Percentiles rank a stretch among this genome's conserved stretches.
Evolutionary conservation across 2,329 filamentous ascomycete genomes (phyloP).

Genomic region (Aquanectria penicillioides): DNA sequence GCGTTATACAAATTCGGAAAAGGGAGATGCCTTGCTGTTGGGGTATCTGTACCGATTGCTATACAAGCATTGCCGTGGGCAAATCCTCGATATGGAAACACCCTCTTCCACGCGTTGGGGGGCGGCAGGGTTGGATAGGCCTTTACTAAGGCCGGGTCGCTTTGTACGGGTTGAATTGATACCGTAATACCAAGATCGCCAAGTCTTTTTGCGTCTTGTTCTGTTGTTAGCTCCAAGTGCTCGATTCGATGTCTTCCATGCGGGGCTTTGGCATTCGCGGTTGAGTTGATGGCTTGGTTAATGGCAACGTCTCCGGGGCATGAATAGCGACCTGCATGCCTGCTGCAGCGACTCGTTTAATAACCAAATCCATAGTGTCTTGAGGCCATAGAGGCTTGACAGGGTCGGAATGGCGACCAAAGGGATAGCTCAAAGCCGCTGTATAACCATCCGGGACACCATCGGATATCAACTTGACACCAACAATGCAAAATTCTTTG

Average conservation of each 20-base stretch:
- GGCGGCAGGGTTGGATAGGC: conserved; percentile 70
- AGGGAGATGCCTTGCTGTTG: conserved; percentile 65
- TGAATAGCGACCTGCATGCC: conserved; percentile 71
- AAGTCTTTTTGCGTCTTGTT: conserved; percentile 64
- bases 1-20: conserved; percentile 68
- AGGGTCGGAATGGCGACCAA: conserved; percentile 58
- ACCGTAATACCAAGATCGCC: conserved; percentile 69
- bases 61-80: conserved; percentile 62
- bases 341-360: conserved; percentile 61
- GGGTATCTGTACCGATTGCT: conserved; percentile 68
- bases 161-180: conserved; percentile 67
- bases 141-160: conserved; percentile 68
- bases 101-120: conserved; percentile 61
- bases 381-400: conserved; percentile 63
- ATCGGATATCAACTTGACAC: conserved; percentile 73
- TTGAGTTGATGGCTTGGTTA: conserved; percentile 64
- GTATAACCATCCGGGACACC: conserved; percentile 74
- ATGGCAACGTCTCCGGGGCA: conserved; percentile 71
- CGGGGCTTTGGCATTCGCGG: conserved; percentile 55
- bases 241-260: conserved; percentile 69
- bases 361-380: conserved; percentile 43
- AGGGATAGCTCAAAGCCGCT: conserved; percentile 68
- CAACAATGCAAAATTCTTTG: conserved; percentile 56
- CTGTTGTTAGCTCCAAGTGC: conserved; percentile 69
- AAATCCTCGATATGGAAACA: conserved; percentile 73